phyloP scores from a whole-genome alignment of 441 rosid species.

The Melianthus villosus region DNA sequence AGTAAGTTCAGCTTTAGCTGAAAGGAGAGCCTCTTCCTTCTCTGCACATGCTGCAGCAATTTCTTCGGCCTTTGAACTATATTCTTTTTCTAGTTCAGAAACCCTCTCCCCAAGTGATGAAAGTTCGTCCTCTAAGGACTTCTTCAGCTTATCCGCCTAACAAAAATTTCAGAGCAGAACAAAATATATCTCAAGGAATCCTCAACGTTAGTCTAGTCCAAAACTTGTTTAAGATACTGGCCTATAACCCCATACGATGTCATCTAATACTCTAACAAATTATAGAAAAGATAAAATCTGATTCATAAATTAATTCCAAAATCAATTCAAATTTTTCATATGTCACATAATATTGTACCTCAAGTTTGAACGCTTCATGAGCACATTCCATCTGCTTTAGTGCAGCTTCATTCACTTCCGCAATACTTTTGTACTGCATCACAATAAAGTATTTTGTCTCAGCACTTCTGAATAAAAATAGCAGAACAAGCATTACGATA shows the following conservation, averaged over 20 bases:
- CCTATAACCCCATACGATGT: too few relatives aligned
- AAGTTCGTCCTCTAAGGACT: conserved; percentile 56
- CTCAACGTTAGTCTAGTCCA: too few relatives aligned
- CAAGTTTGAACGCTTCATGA: conserved; percentile 65
- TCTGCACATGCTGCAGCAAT: conserved; percentile 47
- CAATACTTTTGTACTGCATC: conserved; percentile 84
- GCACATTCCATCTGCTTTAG: conserved; percentile 86
- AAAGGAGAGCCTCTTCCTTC: conserved; percentile 57
- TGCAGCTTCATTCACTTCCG: conserved; percentile 82
- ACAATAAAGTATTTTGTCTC: conserved; percentile 10
- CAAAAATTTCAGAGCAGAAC: conserved; percentile 7
- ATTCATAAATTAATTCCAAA: too few relatives aligned
- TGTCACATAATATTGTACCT: conserved; percentile 31
- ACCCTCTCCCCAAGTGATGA: conserved; percentile 51
- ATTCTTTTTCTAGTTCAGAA: conserved; percentile 57
- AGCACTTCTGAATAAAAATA: conserved; percentile 1
- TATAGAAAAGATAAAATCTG: too few relatives aligned
- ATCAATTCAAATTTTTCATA: not conserved
- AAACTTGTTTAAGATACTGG: too few relatives aligned
- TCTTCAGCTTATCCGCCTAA: conserved; percentile 60
- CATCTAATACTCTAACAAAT: too few relatives aligned
- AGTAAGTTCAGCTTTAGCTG: conserved; percentile 50
- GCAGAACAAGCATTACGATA: conserved; percentile 8
- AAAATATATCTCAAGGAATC: not conserved
- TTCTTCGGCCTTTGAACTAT: conserved; percentile 55